Conservation (phyloP, 202 grass and related monocot genomes). For the Saccharum hybrid region DNA sequence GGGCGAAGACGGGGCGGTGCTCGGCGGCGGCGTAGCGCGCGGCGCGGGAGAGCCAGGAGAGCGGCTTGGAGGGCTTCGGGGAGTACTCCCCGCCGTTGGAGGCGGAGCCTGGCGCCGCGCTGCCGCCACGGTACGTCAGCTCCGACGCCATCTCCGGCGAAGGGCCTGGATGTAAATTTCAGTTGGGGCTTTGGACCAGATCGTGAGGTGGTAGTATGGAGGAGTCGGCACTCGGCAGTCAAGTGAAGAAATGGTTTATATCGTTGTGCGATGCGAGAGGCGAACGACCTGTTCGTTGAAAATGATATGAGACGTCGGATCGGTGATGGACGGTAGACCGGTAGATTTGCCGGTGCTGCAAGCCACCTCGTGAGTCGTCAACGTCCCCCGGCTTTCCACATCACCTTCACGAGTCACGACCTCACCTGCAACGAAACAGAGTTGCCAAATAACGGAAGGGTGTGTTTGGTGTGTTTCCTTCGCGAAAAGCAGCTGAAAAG, state of each 20-base stretch:
- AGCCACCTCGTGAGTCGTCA: background rate
- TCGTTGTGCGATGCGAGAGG: background rate
- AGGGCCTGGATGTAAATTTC: conserved; percentile 20
- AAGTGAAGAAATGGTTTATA: background rate
- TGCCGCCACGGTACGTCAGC: conserved; percentile 69
- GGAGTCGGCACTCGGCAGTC: background rate
- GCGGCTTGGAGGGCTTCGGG: conserved; percentile 64
- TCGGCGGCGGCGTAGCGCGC: conserved; percentile 66
- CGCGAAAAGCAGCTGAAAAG: too few species aligned
- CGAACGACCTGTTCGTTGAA: conserved; percentile 6
- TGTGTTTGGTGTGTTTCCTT: too few species aligned
- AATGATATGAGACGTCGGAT: background rate
- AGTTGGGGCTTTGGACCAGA: background rate
- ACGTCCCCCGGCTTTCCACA: background rate
- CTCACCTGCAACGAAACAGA: background rate
- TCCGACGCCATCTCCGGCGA: conserved; percentile 71
- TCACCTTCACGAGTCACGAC: background rate
- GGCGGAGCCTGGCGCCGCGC: conserved; percentile 33
- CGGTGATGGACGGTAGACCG: background rate
- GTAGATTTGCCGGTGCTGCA: conserved; percentile 6
- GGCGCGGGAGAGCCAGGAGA: conserved; percentile 62
- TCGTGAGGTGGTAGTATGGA: background rate
- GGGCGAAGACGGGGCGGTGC: conserved; percentile 72
- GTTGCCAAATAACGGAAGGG: too few species aligned
- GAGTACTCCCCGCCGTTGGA: conserved; percentile 55